Base-by-base conservation (phyloP, 1,284 basidiomycete genomes). In the Rhodotorula glutinis region DNA sequence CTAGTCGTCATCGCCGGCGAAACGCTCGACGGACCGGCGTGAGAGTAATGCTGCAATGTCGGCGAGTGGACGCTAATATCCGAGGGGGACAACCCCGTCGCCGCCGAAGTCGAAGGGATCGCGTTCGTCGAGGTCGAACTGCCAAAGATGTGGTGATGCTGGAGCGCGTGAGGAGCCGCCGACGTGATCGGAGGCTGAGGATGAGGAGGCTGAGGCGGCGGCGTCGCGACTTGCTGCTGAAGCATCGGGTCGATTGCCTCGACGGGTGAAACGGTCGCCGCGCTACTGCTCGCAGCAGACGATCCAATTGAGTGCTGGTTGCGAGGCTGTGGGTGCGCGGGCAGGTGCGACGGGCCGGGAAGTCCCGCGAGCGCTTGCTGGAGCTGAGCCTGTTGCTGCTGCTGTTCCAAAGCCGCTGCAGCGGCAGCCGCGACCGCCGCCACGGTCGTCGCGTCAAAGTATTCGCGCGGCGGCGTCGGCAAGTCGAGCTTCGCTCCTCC, bases 401-500 rank as follows among this genome's bases (percentile, higher is more conserved):
- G 53, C 14, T 38, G 33, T 23, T 54, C 41, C n/a, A 43, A 23
- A 13, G 30, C 30, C 33, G 38, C 38, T 11, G 53, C 53, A 14
- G 38, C 38, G 21, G 53, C 25, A 7, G 54, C 41, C 17, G n/a
- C 54, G 25, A 56, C 25, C 5, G 54, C 23, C 16, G 54, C 25
- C 1, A 41, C 25, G 16, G 40, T 21, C 40, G 25, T 21, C 16
- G 4, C 8, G n/a, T n/a, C 54, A 27, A 41, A 40, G 23, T 27
- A 53, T 19, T 53, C 30, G 52, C 29, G 52, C 30, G 52, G 52
- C 52, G 52, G 52, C 13, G 30, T 17, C 52, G 52, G 52, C 52
- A 33, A 23, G 10, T 30, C 29, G 30, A 23, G 52, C 11, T 33
- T 29, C 17, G 16, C 52, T 3, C 19, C 30, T 19, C 30, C 52